These are phyloP conservation scores for Triticum timopheevii DNA, from an alignment of 176 grass and related monocot species.

Conservation along the genomic window DNA sequence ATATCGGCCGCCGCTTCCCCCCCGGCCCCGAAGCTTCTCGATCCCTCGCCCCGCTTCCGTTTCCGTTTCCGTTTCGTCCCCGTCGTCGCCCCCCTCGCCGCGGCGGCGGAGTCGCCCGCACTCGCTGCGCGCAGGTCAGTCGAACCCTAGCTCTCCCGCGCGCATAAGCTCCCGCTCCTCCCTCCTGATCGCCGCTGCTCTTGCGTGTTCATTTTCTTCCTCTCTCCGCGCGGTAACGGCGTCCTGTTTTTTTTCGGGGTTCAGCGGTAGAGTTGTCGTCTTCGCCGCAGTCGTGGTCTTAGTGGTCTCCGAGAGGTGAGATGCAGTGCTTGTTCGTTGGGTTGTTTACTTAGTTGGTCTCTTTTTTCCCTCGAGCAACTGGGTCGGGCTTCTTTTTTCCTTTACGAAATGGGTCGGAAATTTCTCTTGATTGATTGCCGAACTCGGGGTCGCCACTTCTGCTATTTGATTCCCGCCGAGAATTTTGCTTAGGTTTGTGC, in stretches of 20 bases:
- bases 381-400: too few relatives aligned
- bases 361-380: background rate
- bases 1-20: conserved; percentile 16
- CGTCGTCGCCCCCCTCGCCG: background rate
- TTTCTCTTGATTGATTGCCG: background rate
- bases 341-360: background rate
- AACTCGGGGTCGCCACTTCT: background rate
- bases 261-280: background rate
- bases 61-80: background rate
- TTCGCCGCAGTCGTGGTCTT: background rate
- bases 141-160: background rate
- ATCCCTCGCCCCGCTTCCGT: background rate
- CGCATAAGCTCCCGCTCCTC: background rate
- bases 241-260: background rate
- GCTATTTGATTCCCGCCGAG: background rate
- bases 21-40: conserved; percentile 27
- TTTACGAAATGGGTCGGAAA: too few relatives aligned
- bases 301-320: background rate
- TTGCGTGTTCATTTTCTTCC: background rate
- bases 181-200: background rate
- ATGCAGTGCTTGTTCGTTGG: background rate
- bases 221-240: background rate
- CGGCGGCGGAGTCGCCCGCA: background rate
- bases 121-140: conserved; percentile 21
- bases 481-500: background rate